A percentile compares a stretch with the other conserved stretches of the same genome.
These are phyloP conservation scores for Colletotrichum coccodes DNA, from an alignment of 2,329 filamentous ascomycete species.

Conservation along the genomic window DNA sequence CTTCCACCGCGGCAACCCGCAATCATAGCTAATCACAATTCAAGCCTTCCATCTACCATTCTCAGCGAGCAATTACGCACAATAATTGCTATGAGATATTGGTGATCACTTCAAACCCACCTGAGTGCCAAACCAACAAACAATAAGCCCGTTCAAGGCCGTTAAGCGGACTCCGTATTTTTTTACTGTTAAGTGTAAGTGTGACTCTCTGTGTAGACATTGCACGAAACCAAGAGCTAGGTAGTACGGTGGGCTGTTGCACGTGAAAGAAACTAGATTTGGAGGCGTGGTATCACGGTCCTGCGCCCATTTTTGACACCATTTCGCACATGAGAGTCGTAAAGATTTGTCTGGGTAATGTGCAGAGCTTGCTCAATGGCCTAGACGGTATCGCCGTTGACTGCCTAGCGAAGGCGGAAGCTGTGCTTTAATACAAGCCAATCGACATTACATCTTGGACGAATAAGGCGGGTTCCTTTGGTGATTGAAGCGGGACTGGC, in stretches of 20 bases:
- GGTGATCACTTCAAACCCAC: too few species aligned
- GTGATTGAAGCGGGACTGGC: conserved; percentile 52
- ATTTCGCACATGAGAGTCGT: conserved; percentile 72
- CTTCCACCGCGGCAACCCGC: too few species aligned
- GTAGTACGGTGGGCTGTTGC: conserved; percentile 62
- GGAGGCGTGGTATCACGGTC: conserved; percentile 57
- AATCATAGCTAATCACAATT: conserved; percentile 45
- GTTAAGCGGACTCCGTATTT: too few species aligned
- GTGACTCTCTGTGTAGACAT: too few species aligned
- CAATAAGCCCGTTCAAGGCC: too few species aligned
- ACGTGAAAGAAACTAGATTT: conserved; percentile 65
- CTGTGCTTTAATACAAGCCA: conserved; percentile 51
- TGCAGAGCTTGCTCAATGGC: conserved; percentile 66
- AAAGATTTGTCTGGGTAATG: conserved; percentile 66
- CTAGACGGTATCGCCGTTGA: conserved; percentile 61
- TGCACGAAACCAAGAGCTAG: too few species aligned
- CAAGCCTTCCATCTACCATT: too few species aligned
- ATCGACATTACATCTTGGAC: conserved; percentile 50
- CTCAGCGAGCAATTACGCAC: too few species aligned
- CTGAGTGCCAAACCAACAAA: too few species aligned
- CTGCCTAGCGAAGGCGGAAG: conserved; percentile 48
- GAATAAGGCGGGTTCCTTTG: conserved; percentile 55
- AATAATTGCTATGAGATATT: too few species aligned
- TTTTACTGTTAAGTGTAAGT: too few species aligned
- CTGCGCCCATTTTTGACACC: conserved; percentile 70